Percentiles rank a stretch among this genome's conserved stretches.
phyloP scores from a whole-genome alignment of 2,329 filamentous ascomycete genomes.

The Fusarium sp. region DNA sequence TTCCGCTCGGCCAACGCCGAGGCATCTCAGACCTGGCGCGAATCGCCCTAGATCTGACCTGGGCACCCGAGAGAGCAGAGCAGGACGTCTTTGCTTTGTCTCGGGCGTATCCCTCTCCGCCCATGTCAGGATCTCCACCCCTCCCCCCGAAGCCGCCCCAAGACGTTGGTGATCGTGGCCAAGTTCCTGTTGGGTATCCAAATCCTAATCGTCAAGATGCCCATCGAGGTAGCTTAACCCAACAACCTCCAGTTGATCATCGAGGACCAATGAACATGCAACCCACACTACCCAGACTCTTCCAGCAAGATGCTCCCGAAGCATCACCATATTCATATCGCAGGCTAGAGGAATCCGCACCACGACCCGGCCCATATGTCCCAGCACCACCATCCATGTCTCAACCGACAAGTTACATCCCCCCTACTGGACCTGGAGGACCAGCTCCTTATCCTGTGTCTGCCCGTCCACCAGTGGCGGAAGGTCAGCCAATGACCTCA shows the following conservation, averaged over 20 bases:
- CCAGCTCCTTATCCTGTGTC: slow-evolving; percentile 43
- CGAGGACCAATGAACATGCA: slow-evolving; percentile 47
- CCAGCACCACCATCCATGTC: slow-evolving; percentile 39
- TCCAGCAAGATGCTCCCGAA: slow-evolving; percentile 48
- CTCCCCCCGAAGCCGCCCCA: slow-evolving; percentile 72
- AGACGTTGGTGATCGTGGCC: slow-evolving; percentile 70
- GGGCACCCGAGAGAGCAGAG: slow-evolving; percentile 66
- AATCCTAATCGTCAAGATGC: slow-evolving; percentile 64
- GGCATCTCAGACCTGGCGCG: slow-evolving; percentile 69
- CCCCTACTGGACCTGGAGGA: slow-evolving; percentile 36
- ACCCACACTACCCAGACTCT: slow-evolving; percentile 46
- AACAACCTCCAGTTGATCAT: slow-evolving; percentile 43
- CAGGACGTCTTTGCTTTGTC: slow-evolving; percentile 69
- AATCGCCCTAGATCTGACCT: slow-evolving; percentile 64
- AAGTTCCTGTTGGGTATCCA: slow-evolving; percentile 61
- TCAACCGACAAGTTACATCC: slow-evolving; percentile 43
- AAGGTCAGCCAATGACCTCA: slow-evolving; percentile 66
- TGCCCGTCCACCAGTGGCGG: slow-evolving; percentile 57
- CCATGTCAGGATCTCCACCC: slow-evolving; percentile 80
- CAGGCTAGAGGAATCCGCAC: slow-evolving; percentile 44
- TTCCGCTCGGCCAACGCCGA: slow-evolving; percentile 72
- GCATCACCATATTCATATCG: slow-evolving; percentile 47
- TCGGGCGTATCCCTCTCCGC: slow-evolving; percentile 79
- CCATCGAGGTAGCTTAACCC: slow-evolving; percentile 60
- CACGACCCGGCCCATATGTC: slow-evolving; percentile 46